These are phyloP conservation scores for Stachybotrys elegans DNA, from an alignment of 2,329 filamentous ascomycete genomes.

Conservation along the genomic window DNA sequence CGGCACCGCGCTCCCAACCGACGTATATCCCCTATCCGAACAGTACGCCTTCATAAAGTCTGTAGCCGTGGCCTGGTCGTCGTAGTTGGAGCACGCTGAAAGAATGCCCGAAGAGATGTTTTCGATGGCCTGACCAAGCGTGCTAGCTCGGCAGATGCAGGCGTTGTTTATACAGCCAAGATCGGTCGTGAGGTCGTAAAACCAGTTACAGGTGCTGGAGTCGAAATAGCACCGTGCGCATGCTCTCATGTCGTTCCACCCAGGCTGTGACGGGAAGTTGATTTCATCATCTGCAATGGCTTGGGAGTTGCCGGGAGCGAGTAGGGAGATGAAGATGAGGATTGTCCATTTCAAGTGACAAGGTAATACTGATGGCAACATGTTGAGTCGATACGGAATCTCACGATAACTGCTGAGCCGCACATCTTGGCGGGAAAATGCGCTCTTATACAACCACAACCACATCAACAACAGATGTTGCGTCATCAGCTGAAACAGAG, in stretches of 20 bases:
- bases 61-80: neutral
- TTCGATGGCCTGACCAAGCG: neutral
- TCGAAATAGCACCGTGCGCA: neutral
- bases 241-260: neutral
- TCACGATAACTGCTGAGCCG: too few species aligned
- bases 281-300: neutral
- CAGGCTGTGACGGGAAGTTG: neutral
- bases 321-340: too few species aligned
- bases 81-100: conserved; percentile 1
- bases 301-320: neutral
- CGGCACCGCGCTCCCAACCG: neutral
- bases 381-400: too few species aligned
- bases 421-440: too few species aligned
- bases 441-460: too few species aligned
- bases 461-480: too few species aligned
- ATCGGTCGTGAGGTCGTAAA: neutral
- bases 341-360: too few species aligned
- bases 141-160: neutral
- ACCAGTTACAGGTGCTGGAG: neutral
- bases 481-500: too few species aligned
- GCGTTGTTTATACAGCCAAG: neutral
- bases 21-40: neutral
- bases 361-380: too few species aligned
- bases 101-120: neutral
- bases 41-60: conserved; percentile 1